phyloP scores from a whole-genome alignment of 768 basidiomycete species.

The Ramaria sp. region DNA sequence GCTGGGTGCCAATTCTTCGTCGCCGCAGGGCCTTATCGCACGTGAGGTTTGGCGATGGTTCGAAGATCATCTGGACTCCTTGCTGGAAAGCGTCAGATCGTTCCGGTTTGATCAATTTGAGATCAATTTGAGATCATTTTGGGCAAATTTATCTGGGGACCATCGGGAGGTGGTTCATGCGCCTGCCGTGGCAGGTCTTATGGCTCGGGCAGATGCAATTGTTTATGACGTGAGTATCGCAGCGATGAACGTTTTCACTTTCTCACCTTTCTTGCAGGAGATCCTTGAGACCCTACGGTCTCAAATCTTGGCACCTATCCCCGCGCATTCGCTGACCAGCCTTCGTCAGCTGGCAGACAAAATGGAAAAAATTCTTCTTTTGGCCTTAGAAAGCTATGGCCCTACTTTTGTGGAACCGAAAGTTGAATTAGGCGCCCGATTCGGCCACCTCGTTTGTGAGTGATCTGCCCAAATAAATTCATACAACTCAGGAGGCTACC shows the following conservation, averaged over 20 bases:
- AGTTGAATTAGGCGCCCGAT: slow-evolving; percentile 82
- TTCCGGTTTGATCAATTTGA: slow-evolving; percentile 88
- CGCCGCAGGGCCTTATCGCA: slow-evolving; percentile 67
- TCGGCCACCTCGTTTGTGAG: slow-evolving; percentile 82
- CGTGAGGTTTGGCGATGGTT: slow-evolving; percentile 90
- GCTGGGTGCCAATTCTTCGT: slow-evolving; percentile 60
- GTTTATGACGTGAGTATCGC: slow-evolving; percentile 72
- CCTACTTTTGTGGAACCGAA: slow-evolving; percentile 88
- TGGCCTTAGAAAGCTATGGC: slow-evolving; percentile 72
- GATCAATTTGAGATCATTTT: slow-evolving; percentile 76
- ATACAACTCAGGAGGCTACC: neutral
- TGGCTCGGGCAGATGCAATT: slow-evolving; percentile 85
- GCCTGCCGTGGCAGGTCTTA: slow-evolving; percentile 76
- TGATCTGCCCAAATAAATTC: slow-evolving; percentile 16
- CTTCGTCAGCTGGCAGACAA: slow-evolving; percentile 77
- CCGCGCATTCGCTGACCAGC: slow-evolving; percentile 52
- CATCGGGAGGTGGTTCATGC: slow-evolving; percentile 86
- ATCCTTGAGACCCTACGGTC: slow-evolving; percentile 76
- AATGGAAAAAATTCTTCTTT: slow-evolving; percentile 82
- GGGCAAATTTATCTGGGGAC: slow-evolving; percentile 59
- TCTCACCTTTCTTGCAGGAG: slow-evolving; percentile 40
- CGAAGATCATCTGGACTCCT: slow-evolving; percentile 77
- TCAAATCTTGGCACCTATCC: slow-evolving; percentile 73
- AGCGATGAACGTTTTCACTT: slow-evolving; percentile 8
- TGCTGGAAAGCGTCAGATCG: slow-evolving; percentile 64